Evolutionary conservation across 2,329 filamentous ascomycete species (phyloP), one percentile per base, ranked within the genome.

Genomic region (Polytolypa hystricis): DNA sequence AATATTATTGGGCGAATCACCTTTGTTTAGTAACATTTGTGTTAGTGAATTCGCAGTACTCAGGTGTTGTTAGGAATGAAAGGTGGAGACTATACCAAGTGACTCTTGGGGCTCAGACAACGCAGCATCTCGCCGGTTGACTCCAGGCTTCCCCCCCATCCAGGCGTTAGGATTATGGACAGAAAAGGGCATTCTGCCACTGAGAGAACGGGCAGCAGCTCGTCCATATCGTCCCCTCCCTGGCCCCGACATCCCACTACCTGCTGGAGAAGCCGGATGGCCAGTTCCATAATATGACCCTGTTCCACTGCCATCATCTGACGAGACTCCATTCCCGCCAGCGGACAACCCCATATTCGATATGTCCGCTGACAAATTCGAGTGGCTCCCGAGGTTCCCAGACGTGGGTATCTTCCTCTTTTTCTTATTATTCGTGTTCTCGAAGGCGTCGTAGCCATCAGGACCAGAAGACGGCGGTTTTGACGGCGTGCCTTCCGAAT

Each of bases 361-460:
- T 57, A 81, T 67, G 46, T 81, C 78, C 18, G 73, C 69, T 11
- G 75, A 76, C 35, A 82, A 59, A 39, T 66, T 64, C 45, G 68
- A 66, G 52, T 77, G 73, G 43, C 68, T 62, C 37, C 65, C 73
- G 10, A 77, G 69, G 50, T 84, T 82, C 12, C 84, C 82, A 7
- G 84, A 85, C 0, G 86, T 86, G 0, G 91, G 91, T 25, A 98
- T 96, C 64, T 98, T 98, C 48, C 91, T 76, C 62, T 98, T 96
- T 68, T 96, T 98, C 64, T 98, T 98, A 57, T 98, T 98, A 59
- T 94, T 96, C 23, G 85, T 93, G 52, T 96, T 96, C 60, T 98
- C 91, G 51, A 95, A 93, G 5, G 85, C 91, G 58, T 98, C 91
- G 57, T 96, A 96, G 10, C 87, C 86, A 56, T 96, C 89, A 8